Evolutionary conservation across 148 eudicot genomes (phyloP).

Genomic region (Fagopyrum esculentum): DNA sequence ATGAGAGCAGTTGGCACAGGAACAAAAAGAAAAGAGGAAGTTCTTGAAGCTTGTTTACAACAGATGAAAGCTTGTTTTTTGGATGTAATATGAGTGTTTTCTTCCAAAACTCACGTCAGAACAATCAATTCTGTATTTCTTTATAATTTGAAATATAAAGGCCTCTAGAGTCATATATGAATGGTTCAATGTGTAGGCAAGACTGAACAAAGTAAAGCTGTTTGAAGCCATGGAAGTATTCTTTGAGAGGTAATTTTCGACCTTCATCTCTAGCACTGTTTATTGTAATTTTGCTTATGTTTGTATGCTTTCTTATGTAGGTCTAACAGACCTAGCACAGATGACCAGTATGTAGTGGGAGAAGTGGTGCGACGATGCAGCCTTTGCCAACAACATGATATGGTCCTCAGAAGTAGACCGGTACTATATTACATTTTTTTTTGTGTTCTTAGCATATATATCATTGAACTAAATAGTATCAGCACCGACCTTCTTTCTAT

Average conservation of each 20-base stretch:
- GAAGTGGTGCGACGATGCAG: conserved; percentile 62
- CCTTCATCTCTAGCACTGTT: conserved; percentile 10
- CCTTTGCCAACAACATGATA: conserved; percentile 67
- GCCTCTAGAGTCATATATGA: not conserved
- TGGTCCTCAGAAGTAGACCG: conserved; percentile 80
- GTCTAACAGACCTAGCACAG: conserved; percentile 46
- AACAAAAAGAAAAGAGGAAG: conserved; percentile 62
- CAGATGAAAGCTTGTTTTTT: conserved; percentile 82
- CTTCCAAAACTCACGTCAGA: not conserved
- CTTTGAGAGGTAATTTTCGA: conserved; percentile 62
- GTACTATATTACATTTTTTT: conserved; percentile 21
- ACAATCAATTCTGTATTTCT: not conserved
- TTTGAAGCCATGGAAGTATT: conserved; percentile 84
- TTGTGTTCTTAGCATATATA: not conserved
- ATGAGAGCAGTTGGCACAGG: conserved; percentile 90
- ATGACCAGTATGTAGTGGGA: conserved; percentile 52
- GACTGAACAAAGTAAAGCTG: conserved; percentile 65
- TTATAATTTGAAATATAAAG: not conserved
- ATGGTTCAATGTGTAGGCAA: conserved; percentile 46
- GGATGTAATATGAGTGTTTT: conserved; percentile 48
- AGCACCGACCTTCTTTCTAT: not conserved
- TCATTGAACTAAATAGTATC: not conserved
- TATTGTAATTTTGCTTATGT: not conserved
- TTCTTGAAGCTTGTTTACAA: conserved; percentile 67
- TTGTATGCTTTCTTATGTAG: conserved; percentile 25